A percentile compares a stretch with the other conserved stretches of the same genome.
phyloP scores from a whole-genome alignment of 257 asterid genomes.

The Lithospermum erythrorhizon region DNA sequence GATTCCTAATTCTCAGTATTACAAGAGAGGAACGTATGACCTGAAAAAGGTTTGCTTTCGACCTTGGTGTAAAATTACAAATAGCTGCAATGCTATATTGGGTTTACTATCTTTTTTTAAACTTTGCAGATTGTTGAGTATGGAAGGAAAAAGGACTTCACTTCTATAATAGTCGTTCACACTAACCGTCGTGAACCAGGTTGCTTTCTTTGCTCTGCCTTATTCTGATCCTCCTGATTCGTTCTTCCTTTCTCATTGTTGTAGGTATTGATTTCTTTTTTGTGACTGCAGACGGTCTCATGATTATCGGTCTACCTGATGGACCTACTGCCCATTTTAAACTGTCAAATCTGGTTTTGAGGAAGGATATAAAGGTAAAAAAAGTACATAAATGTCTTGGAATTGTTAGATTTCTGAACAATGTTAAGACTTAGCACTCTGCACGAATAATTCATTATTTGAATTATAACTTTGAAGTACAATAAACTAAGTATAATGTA shows the following conservation, averaged over 20 bases:
- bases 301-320: constrained; percentile 64
- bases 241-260: not conserved
- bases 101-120: not conserved
- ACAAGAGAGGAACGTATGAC: constrained; percentile 90
- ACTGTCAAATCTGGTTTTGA: constrained; percentile 68
- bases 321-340: constrained; percentile 98
- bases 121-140: constrained; percentile 63
- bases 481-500: no score
- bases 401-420: no score
- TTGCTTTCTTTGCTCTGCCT: constrained; percentile 7
- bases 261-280: not conserved
- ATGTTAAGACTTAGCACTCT: no score
- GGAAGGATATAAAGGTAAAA: constrained; percentile 75
- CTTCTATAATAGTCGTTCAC: constrained; percentile 80
- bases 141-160: constrained; percentile 68
- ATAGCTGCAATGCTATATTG: not conserved
- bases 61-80: not conserved
- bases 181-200: constrained; percentile 97
- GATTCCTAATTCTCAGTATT: constrained; percentile 76
- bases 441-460: not conserved
- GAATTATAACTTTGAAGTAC: no score
- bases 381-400: no score
- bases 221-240: not conserved
- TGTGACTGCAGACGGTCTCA: constrained; percentile 60
- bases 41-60: constrained; percentile 53